phyloP scores from a whole-genome alignment of 306 rosid species.

The Dryas alaskensis region DNA sequence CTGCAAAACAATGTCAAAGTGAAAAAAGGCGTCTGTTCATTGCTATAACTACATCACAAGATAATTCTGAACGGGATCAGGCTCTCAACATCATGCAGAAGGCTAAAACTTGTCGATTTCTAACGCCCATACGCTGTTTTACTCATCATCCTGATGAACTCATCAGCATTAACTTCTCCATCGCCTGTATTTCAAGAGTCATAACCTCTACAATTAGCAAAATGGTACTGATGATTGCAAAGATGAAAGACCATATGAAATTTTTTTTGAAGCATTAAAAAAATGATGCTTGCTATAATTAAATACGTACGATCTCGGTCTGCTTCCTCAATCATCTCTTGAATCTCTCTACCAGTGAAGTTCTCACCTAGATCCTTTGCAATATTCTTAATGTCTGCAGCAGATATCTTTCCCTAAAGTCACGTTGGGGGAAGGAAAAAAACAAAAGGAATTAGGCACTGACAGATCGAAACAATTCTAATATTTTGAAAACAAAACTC shows the following conservation, averaged over 20 bases:
- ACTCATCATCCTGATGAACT: conserved; percentile 67
- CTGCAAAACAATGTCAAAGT: background rate
- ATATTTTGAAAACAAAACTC: background rate
- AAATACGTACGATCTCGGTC: conserved; percentile 56
- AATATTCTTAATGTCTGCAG: conserved; percentile 63
- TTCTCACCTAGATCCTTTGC: conserved; percentile 68
- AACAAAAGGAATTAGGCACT: conserved; percentile 21
- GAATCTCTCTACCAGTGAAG: conserved; percentile 60
- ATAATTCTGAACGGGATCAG: conserved; percentile 9
- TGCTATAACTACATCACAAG: conserved; percentile 16
- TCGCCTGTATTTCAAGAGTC: conserved; percentile 44
- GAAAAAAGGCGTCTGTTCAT: background rate
- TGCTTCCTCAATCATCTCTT: conserved; percentile 75
- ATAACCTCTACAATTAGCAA: conserved; percentile 9
- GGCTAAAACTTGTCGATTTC: conserved; percentile 11
- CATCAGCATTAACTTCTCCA: conserved; percentile 61
- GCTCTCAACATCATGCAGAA: conserved; percentile 1
- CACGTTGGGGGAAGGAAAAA: background rate
- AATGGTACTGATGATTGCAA: background rate
- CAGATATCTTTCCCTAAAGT: conserved; percentile 85
- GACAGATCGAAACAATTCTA: background rate
- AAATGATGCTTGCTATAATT: background rate
- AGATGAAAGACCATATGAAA: background rate
- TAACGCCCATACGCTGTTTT: conserved; percentile 45
- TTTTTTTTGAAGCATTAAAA: background rate